Conservation (phyloP, 805 yeast genomes). For the Clavispora vitiphila region DNA sequence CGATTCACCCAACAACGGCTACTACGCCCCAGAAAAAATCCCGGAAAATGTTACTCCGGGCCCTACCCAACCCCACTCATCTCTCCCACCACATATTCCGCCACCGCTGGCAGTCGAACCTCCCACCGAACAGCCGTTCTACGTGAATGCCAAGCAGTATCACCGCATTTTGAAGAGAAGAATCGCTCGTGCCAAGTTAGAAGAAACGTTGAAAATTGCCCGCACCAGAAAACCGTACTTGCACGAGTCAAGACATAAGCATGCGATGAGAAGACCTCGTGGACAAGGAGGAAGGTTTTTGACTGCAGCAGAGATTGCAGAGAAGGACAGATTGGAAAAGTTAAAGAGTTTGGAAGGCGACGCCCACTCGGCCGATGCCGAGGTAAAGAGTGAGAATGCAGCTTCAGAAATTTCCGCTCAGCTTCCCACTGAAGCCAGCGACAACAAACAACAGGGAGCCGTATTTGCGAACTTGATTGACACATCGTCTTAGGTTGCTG, state of each 20-base stretch:
- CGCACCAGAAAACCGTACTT: conserved; percentile 89
- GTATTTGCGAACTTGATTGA: background rate
- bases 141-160: conserved; percentile 96
- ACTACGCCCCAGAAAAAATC: conserved; percentile 8
- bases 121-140: conserved; percentile 79
- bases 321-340: conserved; percentile 37
- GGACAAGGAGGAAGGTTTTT: conserved; percentile 98
- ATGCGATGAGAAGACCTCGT: conserved; percentile 98
- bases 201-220: conserved; percentile 80
- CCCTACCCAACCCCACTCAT: conserved; percentile 4
- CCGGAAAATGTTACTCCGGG: conserved; percentile 11
- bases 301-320: conserved; percentile 74
- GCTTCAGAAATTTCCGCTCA: background rate
- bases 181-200: conserved; percentile 87
- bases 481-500: background rate
- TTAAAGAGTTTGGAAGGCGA: conserved; percentile 26
- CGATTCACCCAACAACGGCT: conserved; percentile 13
- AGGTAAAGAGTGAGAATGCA: conserved; percentile 1
- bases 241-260: conserved; percentile 96
- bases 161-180: conserved; percentile 91
- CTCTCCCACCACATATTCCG: conserved; percentile 3
- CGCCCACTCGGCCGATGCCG: background rate
- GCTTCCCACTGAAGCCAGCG: background rate
- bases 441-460: background rate
- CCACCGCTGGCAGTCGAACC: conserved; percentile 8